A percentile compares a stretch with the other conserved stretches of the same genome.
Conservation (phyloP, 2,329 filamentous ascomycete species). For the Aaosphaeria pasadenensis region DNA sequence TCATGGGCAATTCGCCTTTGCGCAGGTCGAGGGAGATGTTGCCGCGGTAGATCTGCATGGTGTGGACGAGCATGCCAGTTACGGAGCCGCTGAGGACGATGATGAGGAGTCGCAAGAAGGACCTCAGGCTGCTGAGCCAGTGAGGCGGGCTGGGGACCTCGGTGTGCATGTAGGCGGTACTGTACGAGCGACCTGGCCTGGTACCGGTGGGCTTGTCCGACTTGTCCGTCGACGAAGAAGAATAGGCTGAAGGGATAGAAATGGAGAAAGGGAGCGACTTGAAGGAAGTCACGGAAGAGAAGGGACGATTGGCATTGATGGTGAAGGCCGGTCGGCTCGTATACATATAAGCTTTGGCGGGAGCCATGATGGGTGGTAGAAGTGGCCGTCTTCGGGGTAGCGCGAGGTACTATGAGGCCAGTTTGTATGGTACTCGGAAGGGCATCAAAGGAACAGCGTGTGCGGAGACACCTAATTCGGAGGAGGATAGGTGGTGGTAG, state of each 20-base stretch:
- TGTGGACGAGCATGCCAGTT: conserved; percentile 34
- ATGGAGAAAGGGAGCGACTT: neutral
- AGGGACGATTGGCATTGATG: neutral
- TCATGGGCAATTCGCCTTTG: conserved; percentile 36
- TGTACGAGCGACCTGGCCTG: too few species aligned
- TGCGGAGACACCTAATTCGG: too few species aligned
- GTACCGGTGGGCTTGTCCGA: too few species aligned
- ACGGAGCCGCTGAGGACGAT: conserved; percentile 36
- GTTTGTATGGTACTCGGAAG: too few species aligned
- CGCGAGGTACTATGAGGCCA: too few species aligned
- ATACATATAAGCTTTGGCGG: neutral
- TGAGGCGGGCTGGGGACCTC: conserved; percentile 25
- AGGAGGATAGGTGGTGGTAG: too few species aligned
- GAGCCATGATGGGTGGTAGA: neutral
- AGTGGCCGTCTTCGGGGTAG: too few species aligned
- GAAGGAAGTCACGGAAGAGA: neutral
- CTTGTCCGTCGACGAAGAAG: neutral
- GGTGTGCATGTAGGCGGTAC: conserved; percentile 24
- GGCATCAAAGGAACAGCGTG: too few species aligned
- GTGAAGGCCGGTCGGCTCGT: neutral
- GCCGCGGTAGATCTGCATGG: conserved; percentile 32
- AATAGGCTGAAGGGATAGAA: neutral
- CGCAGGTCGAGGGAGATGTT: conserved; percentile 35
- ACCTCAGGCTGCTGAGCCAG: conserved; percentile 35
- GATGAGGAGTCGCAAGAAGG: conserved; percentile 34